Percentiles rank a stretch among this genome's conserved stretches.
Conservation (phyloP, 148 eudicot genomes). For the Diospyros lotus region DNA sequence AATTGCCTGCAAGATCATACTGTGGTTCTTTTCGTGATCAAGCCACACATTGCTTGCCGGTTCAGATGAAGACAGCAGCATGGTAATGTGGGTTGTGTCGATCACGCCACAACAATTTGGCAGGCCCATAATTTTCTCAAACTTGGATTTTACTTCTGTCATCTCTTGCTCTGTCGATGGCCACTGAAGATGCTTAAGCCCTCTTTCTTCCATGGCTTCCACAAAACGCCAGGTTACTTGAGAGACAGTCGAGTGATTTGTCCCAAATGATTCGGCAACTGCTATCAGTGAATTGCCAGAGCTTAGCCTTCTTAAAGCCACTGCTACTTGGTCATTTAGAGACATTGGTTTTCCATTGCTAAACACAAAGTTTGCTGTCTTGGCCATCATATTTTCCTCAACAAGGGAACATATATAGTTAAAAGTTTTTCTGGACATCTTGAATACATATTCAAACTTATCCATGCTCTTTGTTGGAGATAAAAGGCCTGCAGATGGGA, state of each 20-base stretch:
- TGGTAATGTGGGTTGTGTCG: constrained; percentile 69
- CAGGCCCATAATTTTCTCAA: constrained; percentile 68
- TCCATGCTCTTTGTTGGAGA: constrained; percentile 41
- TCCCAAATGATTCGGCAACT: constrained; percentile 64
- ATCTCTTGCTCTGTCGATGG: constrained; percentile 57
- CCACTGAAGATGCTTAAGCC: constrained; percentile 79
- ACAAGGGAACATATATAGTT: constrained; percentile 79
- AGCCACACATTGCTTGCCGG: constrained; percentile 55
- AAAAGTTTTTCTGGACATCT: constrained; percentile 72
- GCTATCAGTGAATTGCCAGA: constrained; percentile 73
- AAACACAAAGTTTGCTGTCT: constrained; percentile 49
- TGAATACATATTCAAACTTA: constrained; percentile 52
- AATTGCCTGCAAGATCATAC: constrained; percentile 82
- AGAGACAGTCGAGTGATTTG: constrained; percentile 80
- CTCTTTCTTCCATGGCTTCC: constrained; percentile 75
- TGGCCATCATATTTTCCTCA: constrained; percentile 49
- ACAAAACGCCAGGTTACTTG: constrained; percentile 92
- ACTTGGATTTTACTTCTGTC: constrained; percentile 52
- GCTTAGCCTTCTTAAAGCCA: constrained; percentile 78
- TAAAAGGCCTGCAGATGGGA: constrained; percentile 38
- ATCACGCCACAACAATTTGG: constrained; percentile 90
- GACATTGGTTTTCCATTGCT: constrained; percentile 55
- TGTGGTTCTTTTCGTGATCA: constrained; percentile 59
- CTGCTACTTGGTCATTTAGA: constrained; percentile 66
- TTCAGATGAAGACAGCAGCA: constrained; percentile 60